Conservation (phyloP, 257 asterid genomes). For the Forsythia viridissima region DNA sequence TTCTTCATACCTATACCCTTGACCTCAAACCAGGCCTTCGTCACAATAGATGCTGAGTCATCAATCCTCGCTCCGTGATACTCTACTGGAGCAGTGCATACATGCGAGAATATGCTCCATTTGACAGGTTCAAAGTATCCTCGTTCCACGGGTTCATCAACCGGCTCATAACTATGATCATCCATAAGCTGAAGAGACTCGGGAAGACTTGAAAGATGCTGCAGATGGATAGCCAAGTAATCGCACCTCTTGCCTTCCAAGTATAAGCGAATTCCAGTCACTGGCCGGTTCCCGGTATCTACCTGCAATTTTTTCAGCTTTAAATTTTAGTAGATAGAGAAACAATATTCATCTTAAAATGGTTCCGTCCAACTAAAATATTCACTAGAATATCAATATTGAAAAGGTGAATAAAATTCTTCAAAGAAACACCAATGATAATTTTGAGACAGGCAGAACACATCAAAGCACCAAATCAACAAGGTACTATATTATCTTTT, state of each 20-base stretch:
- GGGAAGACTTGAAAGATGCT: constrained; percentile 79
- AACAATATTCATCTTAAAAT: not conserved
- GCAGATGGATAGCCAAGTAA: constrained; percentile 89
- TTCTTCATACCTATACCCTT: constrained; percentile 76
- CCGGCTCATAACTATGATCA: constrained; percentile 56
- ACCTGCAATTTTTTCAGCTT: constrained; percentile 47
- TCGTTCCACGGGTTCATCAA: constrained; percentile 57
- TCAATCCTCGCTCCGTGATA: constrained; percentile 64
- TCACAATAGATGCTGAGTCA: constrained; percentile 79
- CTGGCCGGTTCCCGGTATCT: constrained; percentile 80
- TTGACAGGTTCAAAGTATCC: constrained; percentile 86
- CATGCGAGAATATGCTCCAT: constrained; percentile 95
- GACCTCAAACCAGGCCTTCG: constrained; percentile 92
- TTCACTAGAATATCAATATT: not conserved
- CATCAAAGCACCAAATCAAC: not conserved
- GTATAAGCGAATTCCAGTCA: constrained; percentile 84
- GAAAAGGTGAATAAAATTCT: not conserved
- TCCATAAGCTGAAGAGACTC: constrained; percentile 62
- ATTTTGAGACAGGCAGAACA: not conserved
- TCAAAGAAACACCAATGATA: not conserved
- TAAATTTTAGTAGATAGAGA: not conserved
- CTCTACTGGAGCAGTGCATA: constrained; percentile 93
- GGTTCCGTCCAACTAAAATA: not conserved
- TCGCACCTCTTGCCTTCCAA: constrained; percentile 91
- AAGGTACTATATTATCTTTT: not conserved